Conservation (phyloP, 257 asterid genomes). For the Solanum phureja region DNA sequence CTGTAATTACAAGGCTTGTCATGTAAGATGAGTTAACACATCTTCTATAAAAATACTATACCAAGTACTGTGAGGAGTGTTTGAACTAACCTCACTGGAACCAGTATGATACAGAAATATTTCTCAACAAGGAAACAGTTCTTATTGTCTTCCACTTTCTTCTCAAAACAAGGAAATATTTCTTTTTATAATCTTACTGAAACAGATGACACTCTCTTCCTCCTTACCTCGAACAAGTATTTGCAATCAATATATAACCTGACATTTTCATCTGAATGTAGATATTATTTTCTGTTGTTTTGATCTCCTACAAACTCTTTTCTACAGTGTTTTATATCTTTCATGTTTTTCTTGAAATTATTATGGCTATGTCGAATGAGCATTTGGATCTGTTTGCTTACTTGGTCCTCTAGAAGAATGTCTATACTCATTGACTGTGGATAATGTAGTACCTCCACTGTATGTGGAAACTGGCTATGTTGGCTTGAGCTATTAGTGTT, state of each 20-base stretch:
- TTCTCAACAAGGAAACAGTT: not conserved
- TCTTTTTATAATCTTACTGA: not conserved
- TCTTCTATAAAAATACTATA: not conserved
- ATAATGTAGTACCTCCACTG: not conserved
- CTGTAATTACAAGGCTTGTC: not conserved
- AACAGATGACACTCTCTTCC: not conserved
- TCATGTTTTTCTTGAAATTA: not conserved
- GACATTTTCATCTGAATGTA: not conserved
- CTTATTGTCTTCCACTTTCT: not conserved
- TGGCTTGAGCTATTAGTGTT: not conserved
- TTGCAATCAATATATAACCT: not conserved
- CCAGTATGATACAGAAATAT: not conserved
- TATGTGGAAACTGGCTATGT: not conserved
- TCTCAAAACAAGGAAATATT: not conserved
- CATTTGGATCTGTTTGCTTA: not conserved
- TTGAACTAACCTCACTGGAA: not conserved
- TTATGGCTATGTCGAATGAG: not conserved
- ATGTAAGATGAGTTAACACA: not conserved
- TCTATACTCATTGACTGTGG: not conserved
- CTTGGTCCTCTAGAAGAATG: not conserved
- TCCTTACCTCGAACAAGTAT: not conserved
- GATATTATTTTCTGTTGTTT: not conserved
- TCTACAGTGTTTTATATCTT: not conserved
- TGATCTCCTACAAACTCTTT: not conserved
- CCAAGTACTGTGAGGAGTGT: not conserved